Conservation (phyloP, 2,329 filamentous ascomycete genomes). For the Neofusicoccum kwambonambiense region DNA sequence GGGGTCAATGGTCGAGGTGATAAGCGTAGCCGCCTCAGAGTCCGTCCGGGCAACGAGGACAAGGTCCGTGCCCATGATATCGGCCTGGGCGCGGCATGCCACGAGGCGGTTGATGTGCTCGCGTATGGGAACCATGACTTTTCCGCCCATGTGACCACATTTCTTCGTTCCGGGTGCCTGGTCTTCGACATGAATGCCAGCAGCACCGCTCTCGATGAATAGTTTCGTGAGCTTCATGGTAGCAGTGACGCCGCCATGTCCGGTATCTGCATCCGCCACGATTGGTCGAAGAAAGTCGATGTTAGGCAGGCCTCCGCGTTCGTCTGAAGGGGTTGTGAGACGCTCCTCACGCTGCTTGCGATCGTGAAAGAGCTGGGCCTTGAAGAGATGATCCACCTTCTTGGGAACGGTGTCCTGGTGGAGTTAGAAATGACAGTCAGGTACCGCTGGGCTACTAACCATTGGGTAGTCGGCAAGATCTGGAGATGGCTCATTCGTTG, state of each 20-base stretch:
- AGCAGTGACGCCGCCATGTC: constrained; percentile 85
- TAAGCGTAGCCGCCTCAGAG: constrained; percentile 87
- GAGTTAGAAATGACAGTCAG: constrained; percentile 18
- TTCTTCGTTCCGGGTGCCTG: constrained; percentile 46
- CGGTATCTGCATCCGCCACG: constrained; percentile 88
- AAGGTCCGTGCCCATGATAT: constrained; percentile 65
- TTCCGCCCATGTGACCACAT: constrained; percentile 43
- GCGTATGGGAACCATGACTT: constrained; percentile 41
- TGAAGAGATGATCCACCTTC: constrained; percentile 90
- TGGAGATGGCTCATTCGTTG: constrained; percentile 85
- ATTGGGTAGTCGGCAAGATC: constrained; percentile 88
- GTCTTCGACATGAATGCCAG: constrained; percentile 47
- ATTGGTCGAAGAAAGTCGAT: constrained; percentile 89
- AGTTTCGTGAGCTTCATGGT: constrained; percentile 84
- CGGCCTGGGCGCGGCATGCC: constrained; percentile 40
- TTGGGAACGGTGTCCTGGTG: constrained; percentile 83
- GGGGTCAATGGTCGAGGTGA: constrained; percentile 86
- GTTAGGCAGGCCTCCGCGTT: constrained; percentile 69
- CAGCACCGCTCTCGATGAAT: constrained; percentile 46
- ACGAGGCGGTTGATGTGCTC: constrained; percentile 40
- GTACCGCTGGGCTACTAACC: constrained; percentile 14
- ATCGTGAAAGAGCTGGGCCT: constrained; percentile 95
- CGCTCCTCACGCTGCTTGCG: constrained; percentile 92
- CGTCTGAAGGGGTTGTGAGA: constrained; percentile 64
- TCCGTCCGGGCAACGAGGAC: constrained; percentile 84